phyloP scores from a whole-genome alignment of 495 filamentous ascomycete species.

The Cryomyces minteri region DNA sequence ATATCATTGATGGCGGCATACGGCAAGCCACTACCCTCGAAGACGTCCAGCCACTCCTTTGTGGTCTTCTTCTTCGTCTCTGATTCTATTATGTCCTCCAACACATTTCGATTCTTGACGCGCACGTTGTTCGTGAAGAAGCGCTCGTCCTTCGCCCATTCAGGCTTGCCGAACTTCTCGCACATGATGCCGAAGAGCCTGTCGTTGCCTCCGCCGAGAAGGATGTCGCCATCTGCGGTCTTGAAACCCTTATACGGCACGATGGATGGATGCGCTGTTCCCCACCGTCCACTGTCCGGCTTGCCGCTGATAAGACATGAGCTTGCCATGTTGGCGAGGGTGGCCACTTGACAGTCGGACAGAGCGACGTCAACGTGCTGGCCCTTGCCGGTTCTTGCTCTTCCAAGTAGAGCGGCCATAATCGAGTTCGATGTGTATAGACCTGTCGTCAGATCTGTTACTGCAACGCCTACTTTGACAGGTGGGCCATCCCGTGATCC shows the following conservation, averaged over 20 bases:
- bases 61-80: slow-evolving; percentile 66
- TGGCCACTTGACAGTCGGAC: slow-evolving; percentile 89
- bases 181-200: slow-evolving; percentile 75
- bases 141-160: slow-evolving; percentile 60
- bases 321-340: slow-evolving; percentile 80
- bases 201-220: slow-evolving; percentile 91
- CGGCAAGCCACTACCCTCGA: slow-evolving; percentile 83
- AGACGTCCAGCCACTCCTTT: slow-evolving; percentile 64
- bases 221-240: slow-evolving; percentile 79
- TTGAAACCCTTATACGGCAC: slow-evolving; percentile 88
- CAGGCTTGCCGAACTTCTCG: slow-evolving; percentile 52
- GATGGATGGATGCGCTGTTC: slow-evolving; percentile 95
- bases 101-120: slow-evolving; percentile 55
- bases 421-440: slow-evolving; percentile 95
- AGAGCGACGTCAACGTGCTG: slow-evolving; percentile 87
- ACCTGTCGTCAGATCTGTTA: slow-evolving; percentile 89
- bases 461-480: slow-evolving; percentile 92
- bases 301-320: slow-evolving; percentile 79
- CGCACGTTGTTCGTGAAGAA: slow-evolving; percentile 68
- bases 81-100: slow-evolving; percentile 60
- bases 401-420: slow-evolving; percentile 75
- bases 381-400: slow-evolving; percentile 49
- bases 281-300: slow-evolving; percentile 77
- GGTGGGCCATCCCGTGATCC: slow-evolving; percentile 73
- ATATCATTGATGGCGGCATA: slow-evolving; percentile 94